Evolutionary conservation across 2,329 filamentous ascomycete genomes (phyloP).

Genomic region (Trichoderma brevicompactum): DNA sequence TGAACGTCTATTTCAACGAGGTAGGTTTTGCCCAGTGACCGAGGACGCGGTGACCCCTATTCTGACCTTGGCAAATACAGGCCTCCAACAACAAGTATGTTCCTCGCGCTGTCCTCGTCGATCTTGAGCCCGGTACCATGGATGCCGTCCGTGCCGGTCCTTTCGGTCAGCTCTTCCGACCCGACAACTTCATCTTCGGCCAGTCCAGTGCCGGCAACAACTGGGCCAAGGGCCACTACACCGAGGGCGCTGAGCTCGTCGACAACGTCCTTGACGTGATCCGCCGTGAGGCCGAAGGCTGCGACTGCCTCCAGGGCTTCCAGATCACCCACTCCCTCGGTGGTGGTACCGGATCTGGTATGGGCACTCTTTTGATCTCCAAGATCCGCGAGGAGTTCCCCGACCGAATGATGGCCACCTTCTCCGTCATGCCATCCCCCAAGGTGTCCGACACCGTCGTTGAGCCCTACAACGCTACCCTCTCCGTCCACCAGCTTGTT

Average conservation of each 20-base stretch:
- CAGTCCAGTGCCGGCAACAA: conserved; percentile 99
- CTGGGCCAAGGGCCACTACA: conserved; percentile 99
- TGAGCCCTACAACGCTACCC: conserved; percentile 99
- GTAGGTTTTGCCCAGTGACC: conserved; percentile 40
- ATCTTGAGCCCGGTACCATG: conserved; percentile 99
- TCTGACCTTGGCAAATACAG: conserved; percentile 50
- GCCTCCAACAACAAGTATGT: conserved; percentile 99
- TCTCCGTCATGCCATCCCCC: conserved; percentile 97
- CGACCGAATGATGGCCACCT: conserved; percentile 99
- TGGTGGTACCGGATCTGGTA: conserved; percentile 99
- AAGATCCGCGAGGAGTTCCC: conserved; percentile 99
- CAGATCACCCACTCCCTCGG: conserved; percentile 99
- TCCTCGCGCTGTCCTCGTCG: conserved; percentile 97
- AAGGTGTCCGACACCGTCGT: conserved; percentile 99
- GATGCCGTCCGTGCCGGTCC: conserved; percentile 97
- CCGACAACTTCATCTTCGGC: conserved; percentile 99
- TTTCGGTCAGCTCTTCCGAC: conserved; percentile 98
- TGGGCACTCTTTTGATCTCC: conserved; percentile 99
- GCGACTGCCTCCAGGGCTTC: conserved; percentile 99
- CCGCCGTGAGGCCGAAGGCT: conserved; percentile 97
- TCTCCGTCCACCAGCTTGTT: conserved; percentile 98
- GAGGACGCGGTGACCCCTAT: not conserved
- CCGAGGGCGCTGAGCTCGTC: conserved; percentile 97
- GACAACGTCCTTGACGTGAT: conserved; percentile 98
- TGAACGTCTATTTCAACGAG: conserved; percentile 99